Evolutionary conservation across 2,329 filamentous ascomycete species (phyloP), one percentile per base, ranked within the genome.

Genomic region (Diaporthe ilicicola): DNA sequence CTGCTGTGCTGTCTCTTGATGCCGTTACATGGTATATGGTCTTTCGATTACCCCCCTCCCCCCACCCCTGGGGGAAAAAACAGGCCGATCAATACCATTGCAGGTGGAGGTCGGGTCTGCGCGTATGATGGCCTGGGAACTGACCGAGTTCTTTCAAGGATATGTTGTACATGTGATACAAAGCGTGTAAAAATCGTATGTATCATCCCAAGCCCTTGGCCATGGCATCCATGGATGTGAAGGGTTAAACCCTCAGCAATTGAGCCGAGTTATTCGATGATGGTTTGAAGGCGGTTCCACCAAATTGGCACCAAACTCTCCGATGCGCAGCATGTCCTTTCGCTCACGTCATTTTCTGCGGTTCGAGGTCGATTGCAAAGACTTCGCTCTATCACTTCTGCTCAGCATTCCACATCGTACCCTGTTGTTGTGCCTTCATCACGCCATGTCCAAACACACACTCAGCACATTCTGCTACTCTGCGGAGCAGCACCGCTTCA

Each of bases 381-480:
- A 32, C 29, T 15, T 13, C 10, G 37, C 37, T 9, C 32, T n/a
- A n/a, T n/a, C 27, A 9, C 44, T 37, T 19, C 3, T 34, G 19
- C 29, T n/a, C n/a, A n/a, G n/a, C n/a, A n/a, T n/a, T n/a, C n/a
- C n/a, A 17, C 3, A 29, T 19, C 24, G 24, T 17, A 50, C n/a
- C n/a, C 17, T 54, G 22, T 1, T 22, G 24, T 22, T 29, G 19
- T 8, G 12, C 2, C 17, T 48, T 13, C 17, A 56, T 2, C 42
- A 48, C 39, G 15, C n/a, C 22, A 72, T 72, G 67, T 55, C 59
- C 15, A 29, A 42, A 13, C 67, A 70, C 42, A 54, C 32, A 15
- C 67, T 72, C 12, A 61, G 27, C 1, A 37, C 68, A 4, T 72
- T 72, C 44, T 29, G 29, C 59, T 72, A 70, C 53, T 72, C 67